Evolutionary conservation across 2,329 filamentous ascomycete genomes (phyloP).

Genomic region (Chrysosphaeria jannelii): DNA sequence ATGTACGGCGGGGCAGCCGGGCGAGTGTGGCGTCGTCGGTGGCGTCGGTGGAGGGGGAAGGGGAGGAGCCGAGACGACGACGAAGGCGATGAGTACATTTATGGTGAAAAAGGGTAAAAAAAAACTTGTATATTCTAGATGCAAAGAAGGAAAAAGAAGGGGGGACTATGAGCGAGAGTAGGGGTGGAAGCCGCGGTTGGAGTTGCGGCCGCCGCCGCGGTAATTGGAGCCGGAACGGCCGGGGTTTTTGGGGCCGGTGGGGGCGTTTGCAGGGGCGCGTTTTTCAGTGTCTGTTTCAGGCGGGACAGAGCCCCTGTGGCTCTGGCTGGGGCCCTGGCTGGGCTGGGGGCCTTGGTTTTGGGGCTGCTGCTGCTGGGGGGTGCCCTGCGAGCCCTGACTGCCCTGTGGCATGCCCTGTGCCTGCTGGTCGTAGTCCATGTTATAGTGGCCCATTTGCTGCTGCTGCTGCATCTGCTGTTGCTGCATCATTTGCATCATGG

Average conservation of each 20-base stretch:
- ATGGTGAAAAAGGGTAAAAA: too few relatives aligned
- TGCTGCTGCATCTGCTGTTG: conserved; percentile 16
- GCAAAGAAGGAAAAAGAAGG: too few relatives aligned
- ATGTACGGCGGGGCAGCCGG: conserved; percentile 22
- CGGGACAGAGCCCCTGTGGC: conserved; percentile 5
- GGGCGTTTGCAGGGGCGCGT: conserved; percentile 49
- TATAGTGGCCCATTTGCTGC: conserved; percentile 10
- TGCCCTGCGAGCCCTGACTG: too few relatives aligned
- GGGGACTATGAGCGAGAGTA: too few relatives aligned
- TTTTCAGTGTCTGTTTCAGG: conserved; percentile 20
- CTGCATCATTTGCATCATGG: conserved; percentile 41
- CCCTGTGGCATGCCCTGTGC: conserved; percentile 10
- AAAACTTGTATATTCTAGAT: not conserved
- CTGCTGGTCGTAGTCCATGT: conserved; percentile 97
- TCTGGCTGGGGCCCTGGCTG: conserved; percentile 9
- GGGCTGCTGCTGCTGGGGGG: not conserved
- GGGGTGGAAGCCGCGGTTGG: conserved; percentile 48
- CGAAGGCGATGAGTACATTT: too few relatives aligned
- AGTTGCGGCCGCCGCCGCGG: conserved; percentile 44
- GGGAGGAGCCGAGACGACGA: conserved; percentile 1
- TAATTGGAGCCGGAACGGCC: conserved; percentile 81
- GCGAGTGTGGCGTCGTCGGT: conserved; percentile 17
- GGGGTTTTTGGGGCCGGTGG: conserved; percentile 87
- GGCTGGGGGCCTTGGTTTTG: conserved; percentile 18
- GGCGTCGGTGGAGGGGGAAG: conserved; percentile 14